phyloP scores from a whole-genome alignment of 345 rosid genomes.

The Sisymbrium altissimum region DNA sequence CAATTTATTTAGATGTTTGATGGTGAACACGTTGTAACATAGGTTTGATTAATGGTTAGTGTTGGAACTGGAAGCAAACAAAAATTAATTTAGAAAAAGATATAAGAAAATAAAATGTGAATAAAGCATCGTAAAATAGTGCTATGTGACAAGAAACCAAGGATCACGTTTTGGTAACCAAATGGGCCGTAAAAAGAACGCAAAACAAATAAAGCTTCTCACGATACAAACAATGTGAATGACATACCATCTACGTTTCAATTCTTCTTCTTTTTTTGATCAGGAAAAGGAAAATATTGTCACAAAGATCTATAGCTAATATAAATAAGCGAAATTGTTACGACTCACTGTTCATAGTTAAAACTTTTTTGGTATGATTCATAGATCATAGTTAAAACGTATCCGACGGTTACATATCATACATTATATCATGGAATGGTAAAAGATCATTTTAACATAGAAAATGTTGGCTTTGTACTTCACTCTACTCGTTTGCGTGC shows the following conservation, averaged over 20 bases:
- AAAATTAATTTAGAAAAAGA: background rate
- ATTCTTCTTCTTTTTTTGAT: background rate
- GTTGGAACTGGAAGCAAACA: background rate
- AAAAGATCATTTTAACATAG: background rate
- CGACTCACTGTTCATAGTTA: background rate
- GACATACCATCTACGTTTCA: conserved; percentile 5
- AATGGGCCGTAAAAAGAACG: background rate
- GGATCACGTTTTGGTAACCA: conserved; percentile 15
- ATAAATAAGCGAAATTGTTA: background rate
- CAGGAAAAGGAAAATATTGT: background rate
- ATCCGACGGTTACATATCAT: background rate
- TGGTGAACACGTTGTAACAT: background rate
- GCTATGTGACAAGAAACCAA: background rate
- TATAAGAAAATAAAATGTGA: conserved; percentile 12
- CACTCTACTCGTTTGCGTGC: conserved; percentile 57
- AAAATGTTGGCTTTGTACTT: conserved; percentile 30
- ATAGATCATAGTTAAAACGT: background rate
- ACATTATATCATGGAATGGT: background rate
- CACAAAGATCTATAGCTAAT: background rate
- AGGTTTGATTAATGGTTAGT: background rate
- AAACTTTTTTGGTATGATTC: too few relatives aligned
- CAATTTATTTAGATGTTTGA: background rate
- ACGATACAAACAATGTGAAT: conserved; percentile 28
- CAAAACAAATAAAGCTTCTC: background rate
- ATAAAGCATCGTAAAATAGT: conserved; percentile 16